Evolutionary conservation across 352 stramenopile genomes (phyloP).

Genomic region (Phytopythium vexans): DNA sequence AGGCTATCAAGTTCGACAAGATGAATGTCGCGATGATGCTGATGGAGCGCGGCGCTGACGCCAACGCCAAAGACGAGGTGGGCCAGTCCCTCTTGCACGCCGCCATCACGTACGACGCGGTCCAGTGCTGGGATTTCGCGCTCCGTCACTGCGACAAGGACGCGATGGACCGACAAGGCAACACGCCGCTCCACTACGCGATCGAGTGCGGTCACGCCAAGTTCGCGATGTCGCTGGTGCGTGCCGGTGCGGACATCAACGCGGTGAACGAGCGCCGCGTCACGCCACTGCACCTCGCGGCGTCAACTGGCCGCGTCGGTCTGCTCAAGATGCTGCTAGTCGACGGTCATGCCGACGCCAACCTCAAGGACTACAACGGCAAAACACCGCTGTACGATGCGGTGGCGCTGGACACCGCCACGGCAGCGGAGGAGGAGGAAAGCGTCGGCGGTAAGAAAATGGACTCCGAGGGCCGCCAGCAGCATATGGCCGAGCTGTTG

Average conservation of each 20-base stretch:
- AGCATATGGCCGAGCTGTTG: neutral
- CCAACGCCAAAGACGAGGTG: too few species aligned
- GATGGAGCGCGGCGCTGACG: too few species aligned
- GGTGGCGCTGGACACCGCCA: neutral
- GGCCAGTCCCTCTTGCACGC: conserved; percentile 1
- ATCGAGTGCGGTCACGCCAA: too few species aligned
- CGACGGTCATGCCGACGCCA: too few species aligned
- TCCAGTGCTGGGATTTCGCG: neutral
- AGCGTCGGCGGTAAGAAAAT: neutral
- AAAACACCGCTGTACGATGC: neutral
- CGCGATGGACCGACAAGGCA: too few species aligned
- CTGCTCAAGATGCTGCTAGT: too few species aligned
- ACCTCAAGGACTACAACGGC: too few species aligned
- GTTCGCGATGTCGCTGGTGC: neutral
- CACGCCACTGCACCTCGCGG: conserved; percentile 1
- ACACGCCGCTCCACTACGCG: too few species aligned
- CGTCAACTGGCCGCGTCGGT: too few species aligned
- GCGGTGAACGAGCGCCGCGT: neutral
- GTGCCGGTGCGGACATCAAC: neutral
- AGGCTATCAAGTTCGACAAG: too few species aligned
- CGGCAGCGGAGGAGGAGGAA: neutral
- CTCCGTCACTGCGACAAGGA: too few species aligned
- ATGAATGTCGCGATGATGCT: too few species aligned
- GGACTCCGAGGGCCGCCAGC: neutral
- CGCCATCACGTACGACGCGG: neutral